phyloP scores from a whole-genome alignment of 306 rosid genomes.

The Geum urbanum region DNA sequence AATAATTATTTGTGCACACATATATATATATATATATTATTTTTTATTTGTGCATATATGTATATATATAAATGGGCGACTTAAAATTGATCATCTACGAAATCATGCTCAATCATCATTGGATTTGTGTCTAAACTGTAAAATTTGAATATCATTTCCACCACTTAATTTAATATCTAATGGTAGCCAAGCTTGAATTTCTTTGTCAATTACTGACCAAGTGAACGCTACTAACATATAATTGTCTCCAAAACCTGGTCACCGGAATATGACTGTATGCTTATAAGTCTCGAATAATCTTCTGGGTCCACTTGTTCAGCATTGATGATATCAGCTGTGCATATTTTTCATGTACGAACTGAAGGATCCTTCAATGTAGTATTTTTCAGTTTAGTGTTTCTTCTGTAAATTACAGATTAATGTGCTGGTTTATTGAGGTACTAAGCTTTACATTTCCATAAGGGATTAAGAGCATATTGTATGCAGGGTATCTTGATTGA shows the following conservation, averaged over 20 bases:
- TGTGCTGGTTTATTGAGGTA: neutral
- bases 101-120: no score
- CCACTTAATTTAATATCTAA: no score
- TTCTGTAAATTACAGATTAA: neutral
- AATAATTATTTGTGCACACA: no score
- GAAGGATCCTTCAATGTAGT: neutral
- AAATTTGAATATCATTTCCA: no score
- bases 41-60: no score
- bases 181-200: no score
- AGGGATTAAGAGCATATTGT: neutral
- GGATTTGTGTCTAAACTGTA: no score
- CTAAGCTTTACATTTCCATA: neutral
- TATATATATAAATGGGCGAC: no score
- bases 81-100: no score
- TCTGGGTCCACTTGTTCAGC: neutral
- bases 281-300: neutral
- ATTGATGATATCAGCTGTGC: neutral
- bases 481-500: slow-evolving; percentile 24
- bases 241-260: neutral
- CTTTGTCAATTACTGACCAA: neutral
- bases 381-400: neutral
- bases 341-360: neutral
- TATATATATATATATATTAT: no score
- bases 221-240: neutral
- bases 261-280: no score